These are phyloP conservation scores for Mycena maculata DNA, from an alignment of 768 basidiomycete species.

Conservation along the genomic window DNA sequence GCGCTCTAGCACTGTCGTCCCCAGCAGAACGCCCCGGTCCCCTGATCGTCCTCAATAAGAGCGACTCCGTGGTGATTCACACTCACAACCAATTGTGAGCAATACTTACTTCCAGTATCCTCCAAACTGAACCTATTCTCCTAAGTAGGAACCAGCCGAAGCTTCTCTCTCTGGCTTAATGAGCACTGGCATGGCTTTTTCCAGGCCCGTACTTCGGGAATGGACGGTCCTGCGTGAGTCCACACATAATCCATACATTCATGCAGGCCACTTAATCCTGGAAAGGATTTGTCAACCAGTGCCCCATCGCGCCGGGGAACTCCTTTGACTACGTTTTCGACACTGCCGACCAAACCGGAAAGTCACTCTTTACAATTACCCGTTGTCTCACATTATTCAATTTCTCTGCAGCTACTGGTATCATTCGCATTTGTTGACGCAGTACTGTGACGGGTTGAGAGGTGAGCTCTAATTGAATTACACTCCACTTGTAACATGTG, in stretches of 20 bases:
- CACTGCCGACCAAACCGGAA: constrained; percentile 49
- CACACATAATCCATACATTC: too few relatives aligned
- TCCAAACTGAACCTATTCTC: too few relatives aligned
- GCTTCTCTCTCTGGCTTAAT: too few relatives aligned
- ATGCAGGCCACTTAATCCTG: too few relatives aligned
- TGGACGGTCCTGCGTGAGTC: too few relatives aligned
- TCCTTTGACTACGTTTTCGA: constrained; percentile 54
- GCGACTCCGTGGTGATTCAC: constrained; percentile 44
- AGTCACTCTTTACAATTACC: constrained; percentile 38
- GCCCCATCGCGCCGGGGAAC: constrained; percentile 54
- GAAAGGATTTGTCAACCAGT: constrained; percentile 42
- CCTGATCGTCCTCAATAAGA: constrained; percentile 38
- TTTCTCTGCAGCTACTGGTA: constrained; percentile 52
- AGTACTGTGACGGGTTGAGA: constrained; percentile 63
- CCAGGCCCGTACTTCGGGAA: constrained; percentile 48
- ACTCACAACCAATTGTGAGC: constrained; percentile 45
- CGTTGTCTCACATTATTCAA: constrained; percentile 24
- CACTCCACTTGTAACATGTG: too few relatives aligned
- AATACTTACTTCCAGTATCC: too few relatives aligned
- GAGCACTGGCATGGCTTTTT: constrained; percentile 51
- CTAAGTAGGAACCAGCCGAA: too few relatives aligned
- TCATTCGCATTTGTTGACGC: constrained; percentile 59
- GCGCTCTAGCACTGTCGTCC: constrained; percentile 36
- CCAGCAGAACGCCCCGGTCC: constrained; percentile 45
- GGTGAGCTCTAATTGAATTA: constrained; percentile 12